phyloP scores from a whole-genome alignment of 768 basidiomycete genomes.

The Inosperma sp. region DNA sequence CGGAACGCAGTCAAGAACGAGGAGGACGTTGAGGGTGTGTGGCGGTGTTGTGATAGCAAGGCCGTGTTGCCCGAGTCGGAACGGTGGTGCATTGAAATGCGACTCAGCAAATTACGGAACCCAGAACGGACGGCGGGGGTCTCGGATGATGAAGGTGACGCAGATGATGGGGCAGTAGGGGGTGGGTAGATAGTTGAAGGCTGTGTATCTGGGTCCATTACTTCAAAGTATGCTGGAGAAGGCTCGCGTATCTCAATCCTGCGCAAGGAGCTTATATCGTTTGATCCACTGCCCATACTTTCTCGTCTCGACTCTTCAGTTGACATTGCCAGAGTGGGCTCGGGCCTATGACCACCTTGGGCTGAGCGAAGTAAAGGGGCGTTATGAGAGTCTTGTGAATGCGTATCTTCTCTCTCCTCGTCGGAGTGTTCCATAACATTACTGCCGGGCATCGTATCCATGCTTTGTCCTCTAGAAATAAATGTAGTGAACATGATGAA shows the following conservation, averaged over 20 bases:
- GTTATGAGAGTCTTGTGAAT: background rate
- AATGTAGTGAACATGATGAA: background rate
- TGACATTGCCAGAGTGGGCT: no score
- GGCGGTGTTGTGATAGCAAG: background rate
- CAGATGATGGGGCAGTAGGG: background rate
- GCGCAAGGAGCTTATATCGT: background rate
- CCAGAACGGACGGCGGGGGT: conserved; percentile 2
- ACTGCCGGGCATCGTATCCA: background rate
- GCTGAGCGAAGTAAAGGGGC: no score
- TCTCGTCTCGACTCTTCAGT: background rate
- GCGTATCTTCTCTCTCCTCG: background rate
- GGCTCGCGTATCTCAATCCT: no score
- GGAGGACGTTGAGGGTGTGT: background rate
- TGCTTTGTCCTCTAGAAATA: conserved; percentile 2
- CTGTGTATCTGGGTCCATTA: background rate
- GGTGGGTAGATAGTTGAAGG: background rate
- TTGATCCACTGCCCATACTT: background rate
- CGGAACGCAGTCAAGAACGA: no score
- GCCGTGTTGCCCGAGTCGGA: background rate
- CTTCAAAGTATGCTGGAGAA: conserved; percentile 10
- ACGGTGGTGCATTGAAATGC: conserved; percentile 8
- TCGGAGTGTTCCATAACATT: background rate
- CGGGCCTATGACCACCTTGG: no score
- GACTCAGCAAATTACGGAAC: background rate
- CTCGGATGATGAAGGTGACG: background rate